These are phyloP conservation scores for Tranzscheliella williamsii DNA, from an alignment of 1,284 basidiomycete genomes.

Conservation along the genomic window DNA sequence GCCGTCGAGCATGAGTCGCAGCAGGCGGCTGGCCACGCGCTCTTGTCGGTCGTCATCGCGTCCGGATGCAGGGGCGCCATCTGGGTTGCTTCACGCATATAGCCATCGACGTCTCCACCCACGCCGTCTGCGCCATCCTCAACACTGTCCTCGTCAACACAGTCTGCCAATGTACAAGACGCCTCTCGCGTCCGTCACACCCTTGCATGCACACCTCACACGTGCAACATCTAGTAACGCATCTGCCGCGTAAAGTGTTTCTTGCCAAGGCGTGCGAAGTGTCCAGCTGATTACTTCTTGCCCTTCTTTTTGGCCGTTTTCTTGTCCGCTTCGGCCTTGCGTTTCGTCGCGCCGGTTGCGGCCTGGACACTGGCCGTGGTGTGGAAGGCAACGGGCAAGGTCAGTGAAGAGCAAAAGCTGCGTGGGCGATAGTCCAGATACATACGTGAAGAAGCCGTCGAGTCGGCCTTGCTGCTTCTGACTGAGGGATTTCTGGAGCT, in stretches of 20 bases:
- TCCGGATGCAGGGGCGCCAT: slow-evolving; percentile 87
- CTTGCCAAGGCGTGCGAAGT: too few relatives aligned
- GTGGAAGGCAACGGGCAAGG: background rate
- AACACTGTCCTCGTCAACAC: too few relatives aligned
- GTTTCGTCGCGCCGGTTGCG: slow-evolving; percentile 8
- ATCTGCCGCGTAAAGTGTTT: too few relatives aligned
- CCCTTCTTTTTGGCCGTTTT: slow-evolving; percentile 33
- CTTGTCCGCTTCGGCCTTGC: slow-evolving; percentile 33
- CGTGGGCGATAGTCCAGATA: too few relatives aligned
- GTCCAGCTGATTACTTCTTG: slow-evolving; percentile 34
- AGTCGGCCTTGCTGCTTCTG: slow-evolving; percentile 94
- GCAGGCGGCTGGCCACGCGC: slow-evolving; percentile 85
- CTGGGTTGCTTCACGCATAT: slow-evolving; percentile 68
- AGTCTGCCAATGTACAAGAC: too few relatives aligned
- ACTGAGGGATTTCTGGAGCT: slow-evolving; percentile 81
- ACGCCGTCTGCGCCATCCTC: too few relatives aligned
- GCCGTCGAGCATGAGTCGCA: slow-evolving; percentile 88
- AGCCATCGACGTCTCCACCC: too few relatives aligned
- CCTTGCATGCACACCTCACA: too few relatives aligned
- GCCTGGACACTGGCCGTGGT: slow-evolving; percentile 8
- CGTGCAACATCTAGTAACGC: too few relatives aligned
- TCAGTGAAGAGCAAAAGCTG: too few relatives aligned
- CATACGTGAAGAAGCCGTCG: slow-evolving; percentile 80
- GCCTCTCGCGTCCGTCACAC: too few relatives aligned
- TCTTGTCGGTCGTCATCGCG: slow-evolving; percentile 82